phyloP scores from a whole-genome alignment of 768 basidiomycete genomes.

The Mycena metata region DNA sequence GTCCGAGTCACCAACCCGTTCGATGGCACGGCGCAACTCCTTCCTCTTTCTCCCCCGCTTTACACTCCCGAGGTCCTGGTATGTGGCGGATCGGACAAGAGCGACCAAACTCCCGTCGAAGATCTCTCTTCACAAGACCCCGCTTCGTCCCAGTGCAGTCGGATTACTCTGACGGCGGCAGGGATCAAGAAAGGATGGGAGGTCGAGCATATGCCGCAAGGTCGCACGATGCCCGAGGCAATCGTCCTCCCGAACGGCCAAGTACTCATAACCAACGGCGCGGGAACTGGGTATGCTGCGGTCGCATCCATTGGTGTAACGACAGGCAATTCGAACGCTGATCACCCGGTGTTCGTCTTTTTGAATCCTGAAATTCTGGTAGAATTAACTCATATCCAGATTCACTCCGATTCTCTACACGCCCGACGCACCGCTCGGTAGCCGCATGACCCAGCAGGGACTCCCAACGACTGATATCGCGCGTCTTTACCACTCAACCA shows the following conservation, averaged over 20 bases:
- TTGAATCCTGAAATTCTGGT: neutral
- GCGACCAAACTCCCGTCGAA: slow-evolving; percentile 50
- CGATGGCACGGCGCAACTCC: slow-evolving; percentile 65
- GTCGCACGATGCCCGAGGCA: slow-evolving; percentile 70
- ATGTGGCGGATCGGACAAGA: slow-evolving; percentile 47
- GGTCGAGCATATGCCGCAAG: slow-evolving; percentile 64
- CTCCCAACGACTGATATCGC: slow-evolving; percentile 39
- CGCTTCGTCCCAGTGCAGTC: slow-evolving; percentile 52
- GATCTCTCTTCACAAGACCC: slow-evolving; percentile 69
- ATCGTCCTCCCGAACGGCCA: slow-evolving; percentile 68
- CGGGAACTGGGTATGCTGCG: slow-evolving; percentile 47
- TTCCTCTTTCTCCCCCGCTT: slow-evolving; percentile 43
- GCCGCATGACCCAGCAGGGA: slow-evolving; percentile 52
- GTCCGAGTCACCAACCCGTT: slow-evolving; percentile 66
- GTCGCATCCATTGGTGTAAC: slow-evolving; percentile 44
- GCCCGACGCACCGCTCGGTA: slow-evolving; percentile 50
- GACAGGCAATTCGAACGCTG: slow-evolving; percentile 60
- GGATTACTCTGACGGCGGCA: slow-evolving; percentile 68
- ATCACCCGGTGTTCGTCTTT: slow-evolving; percentile 55
- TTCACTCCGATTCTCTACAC: slow-evolving; percentile 58
- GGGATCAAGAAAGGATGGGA: slow-evolving; percentile 56
- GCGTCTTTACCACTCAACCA: slow-evolving; percentile 28
- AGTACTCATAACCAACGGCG: slow-evolving; percentile 67
- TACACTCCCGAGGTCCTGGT: slow-evolving; percentile 53
- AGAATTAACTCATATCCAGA: slow-evolving; percentile 10